These are phyloP conservation scores for Plasmodium yoelii DNA, from an alignment of 169 alveolate genomes.

Conservation along the genomic window DNA sequence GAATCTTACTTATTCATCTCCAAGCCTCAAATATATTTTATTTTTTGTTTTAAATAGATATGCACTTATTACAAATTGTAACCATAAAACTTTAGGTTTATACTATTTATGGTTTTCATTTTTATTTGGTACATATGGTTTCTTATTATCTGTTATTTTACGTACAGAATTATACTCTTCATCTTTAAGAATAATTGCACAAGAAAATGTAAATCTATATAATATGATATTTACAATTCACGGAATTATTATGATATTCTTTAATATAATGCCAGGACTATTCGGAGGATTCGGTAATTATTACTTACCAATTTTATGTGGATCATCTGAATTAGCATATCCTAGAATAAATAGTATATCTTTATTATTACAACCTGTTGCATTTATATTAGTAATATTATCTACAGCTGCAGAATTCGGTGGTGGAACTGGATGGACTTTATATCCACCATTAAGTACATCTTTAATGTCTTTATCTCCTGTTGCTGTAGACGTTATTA, in stretches of 20 bases:
- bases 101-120: slow-evolving; percentile 27
- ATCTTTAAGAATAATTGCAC: slow-evolving; percentile 74
- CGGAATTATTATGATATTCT: slow-evolving; percentile 87
- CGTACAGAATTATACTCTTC: slow-evolving; percentile 33
- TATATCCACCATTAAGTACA: slow-evolving; percentile 69
- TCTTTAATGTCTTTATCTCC: slow-evolving; percentile 29
- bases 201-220: slow-evolving; percentile 69
- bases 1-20: slow-evolving; percentile 18
- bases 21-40: slow-evolving; percentile 5
- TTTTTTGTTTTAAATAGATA: slow-evolving; percentile 7
- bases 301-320: slow-evolving; percentile 81
- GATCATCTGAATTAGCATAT: slow-evolving; percentile 87
- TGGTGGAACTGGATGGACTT: slow-evolving; percentile 72
- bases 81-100: slow-evolving; percentile 24
- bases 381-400: slow-evolving; percentile 47
- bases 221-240: slow-evolving; percentile 79
- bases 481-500: slow-evolving; percentile 40
- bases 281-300: slow-evolving; percentile 86
- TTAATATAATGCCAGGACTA: slow-evolving; percentile 85
- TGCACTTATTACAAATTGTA: slow-evolving; percentile 21
- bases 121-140: slow-evolving; percentile 23
- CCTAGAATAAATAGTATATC: slow-evolving; percentile 85
- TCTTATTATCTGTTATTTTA: slow-evolving; percentile 15
- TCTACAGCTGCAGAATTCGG: slow-evolving; percentile 59
- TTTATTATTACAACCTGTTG: slow-evolving; percentile 77